Conservation (phyloP, 805 yeast genomes). For the Cyberlindnera meyerae region DNA sequence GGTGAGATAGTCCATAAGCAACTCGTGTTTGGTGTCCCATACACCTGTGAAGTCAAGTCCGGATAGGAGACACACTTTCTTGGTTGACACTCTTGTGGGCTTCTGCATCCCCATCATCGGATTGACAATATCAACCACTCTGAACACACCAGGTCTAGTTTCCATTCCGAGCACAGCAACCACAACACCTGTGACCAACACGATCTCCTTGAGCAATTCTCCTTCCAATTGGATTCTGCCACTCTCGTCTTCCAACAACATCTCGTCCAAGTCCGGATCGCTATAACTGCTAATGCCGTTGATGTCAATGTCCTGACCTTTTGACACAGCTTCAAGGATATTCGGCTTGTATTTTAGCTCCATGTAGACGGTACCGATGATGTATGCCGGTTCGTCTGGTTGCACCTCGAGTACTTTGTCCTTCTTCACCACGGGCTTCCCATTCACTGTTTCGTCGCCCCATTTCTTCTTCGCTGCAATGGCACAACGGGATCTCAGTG, state of each 20-base stretch:
- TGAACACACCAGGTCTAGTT: conserved; percentile 75
- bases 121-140: conserved; percentile 71
- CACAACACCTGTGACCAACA: conserved; percentile 85
- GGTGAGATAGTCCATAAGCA: conserved; percentile 62
- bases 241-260: conserved; percentile 86
- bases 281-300: conserved; percentile 40
- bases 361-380: conserved; percentile 79
- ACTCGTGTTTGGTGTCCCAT: conserved; percentile 42
- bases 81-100: conserved; percentile 15
- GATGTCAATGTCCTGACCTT: conserved; percentile 40
- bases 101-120: conserved; percentile 63
- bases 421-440: conserved; percentile 33
- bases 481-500: conserved; percentile 42
- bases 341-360: conserved; percentile 85
- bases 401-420: conserved; percentile 58
- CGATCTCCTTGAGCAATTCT: conserved; percentile 44
- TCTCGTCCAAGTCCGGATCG: conserved; percentile 51
- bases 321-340: conserved; percentile 74
- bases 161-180: conserved; percentile 87
- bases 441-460: conserved; percentile 45
- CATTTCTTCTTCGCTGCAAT: conserved; percentile 48
- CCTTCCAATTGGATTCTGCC: conserved; percentile 79
- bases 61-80: conserved; percentile 65
- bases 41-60: conserved; percentile 60
- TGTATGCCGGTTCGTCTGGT: conserved; percentile 65